These are phyloP conservation scores for Echinosophora koreensis DNA, from an alignment of 306 rosid genomes.

Conservation along the genomic window DNA sequence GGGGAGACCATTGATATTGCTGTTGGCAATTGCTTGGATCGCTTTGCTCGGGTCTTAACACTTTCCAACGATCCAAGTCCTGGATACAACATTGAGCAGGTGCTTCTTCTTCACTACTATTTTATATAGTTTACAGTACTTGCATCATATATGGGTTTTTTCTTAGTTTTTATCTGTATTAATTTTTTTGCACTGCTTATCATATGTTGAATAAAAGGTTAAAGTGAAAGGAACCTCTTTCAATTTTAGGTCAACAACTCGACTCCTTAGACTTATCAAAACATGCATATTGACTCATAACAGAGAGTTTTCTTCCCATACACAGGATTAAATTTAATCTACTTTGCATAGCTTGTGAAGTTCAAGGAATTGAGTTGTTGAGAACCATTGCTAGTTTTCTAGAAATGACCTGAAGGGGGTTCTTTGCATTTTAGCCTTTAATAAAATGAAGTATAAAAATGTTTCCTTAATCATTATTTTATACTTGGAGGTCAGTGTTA, in stretches of 20 bases:
- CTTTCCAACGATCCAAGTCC: conserved; percentile 94
- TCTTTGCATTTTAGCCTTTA: too few species aligned
- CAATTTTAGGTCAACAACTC: too few species aligned
- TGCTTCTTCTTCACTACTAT: conserved; percentile 32
- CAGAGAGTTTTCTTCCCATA: too few species aligned
- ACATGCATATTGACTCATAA: too few species aligned
- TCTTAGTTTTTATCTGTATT: not conserved
- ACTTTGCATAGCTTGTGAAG: too few species aligned
- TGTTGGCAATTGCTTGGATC: conserved; percentile 95
- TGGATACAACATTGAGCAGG: conserved; percentile 96
- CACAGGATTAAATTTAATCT: too few species aligned
- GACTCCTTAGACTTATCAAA: too few species aligned
- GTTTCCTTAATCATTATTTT: not conserved
- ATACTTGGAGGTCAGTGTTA: not conserved
- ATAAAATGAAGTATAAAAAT: not conserved
- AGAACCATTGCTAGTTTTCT: too few species aligned
- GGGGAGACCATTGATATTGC: conserved; percentile 97
- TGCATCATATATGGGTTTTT: not conserved
- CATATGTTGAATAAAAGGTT: not conserved
- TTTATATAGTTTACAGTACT: not conserved
- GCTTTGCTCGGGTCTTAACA: conserved; percentile 84
- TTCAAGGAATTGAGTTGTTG: too few species aligned
- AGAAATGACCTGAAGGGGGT: too few species aligned
- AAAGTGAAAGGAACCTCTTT: too few species aligned
- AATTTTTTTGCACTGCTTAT: not conserved